Base-by-base conservation (phyloP, 345 rosid genomes). In the Isatis tinctoria region DNA sequence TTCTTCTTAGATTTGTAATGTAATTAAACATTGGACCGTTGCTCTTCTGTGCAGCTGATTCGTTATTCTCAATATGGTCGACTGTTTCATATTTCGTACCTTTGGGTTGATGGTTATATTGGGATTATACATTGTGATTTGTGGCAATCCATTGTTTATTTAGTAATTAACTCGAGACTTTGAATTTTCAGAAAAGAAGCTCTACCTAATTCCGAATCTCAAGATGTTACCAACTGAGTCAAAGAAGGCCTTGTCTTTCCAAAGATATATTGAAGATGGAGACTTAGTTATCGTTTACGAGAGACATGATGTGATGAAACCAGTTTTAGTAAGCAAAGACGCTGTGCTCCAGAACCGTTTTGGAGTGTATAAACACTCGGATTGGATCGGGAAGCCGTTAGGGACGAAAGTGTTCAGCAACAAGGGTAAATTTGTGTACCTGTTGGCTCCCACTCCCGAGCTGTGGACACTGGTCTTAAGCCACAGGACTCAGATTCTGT, bases 401-500 rank as follows among this genome's bases (percentile, higher is more conserved):
- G 99, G 97, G n/a, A 84, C 94, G 37, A 95, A 92, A 85, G 97
- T 86, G 58, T 83, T 85, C 39, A 95, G 93, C 80, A 84, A 83
- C 84, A 95, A 90, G 84, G 93, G 96, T 10, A 89, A 91, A 49
- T 95, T 84, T 63, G 90, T 92, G 0, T 87, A 88, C 81, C 69
- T 95, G 37, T 74, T 95, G 54, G 93, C 92, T 77, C 99, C 97
- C 10, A 87, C 97, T 26, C 97, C 97, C 1, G 98, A 94, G 78
- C 60, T 92, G 20, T 95, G 99, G 99, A 95, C 98, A 22, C 44
- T 90, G 74, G 99, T 92, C 64, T 80, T 92, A 70, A 92, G 93
- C 83, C 99, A 92, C 79, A 83, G 97, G 85, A 95, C 98, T 36
- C 97, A 92, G 87, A 95, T 92, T 79, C 99, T 95, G 12, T 92